phyloP scores from a whole-genome alignment of 495 filamentous ascomycete genomes.

The Achaetomiella virescens region DNA sequence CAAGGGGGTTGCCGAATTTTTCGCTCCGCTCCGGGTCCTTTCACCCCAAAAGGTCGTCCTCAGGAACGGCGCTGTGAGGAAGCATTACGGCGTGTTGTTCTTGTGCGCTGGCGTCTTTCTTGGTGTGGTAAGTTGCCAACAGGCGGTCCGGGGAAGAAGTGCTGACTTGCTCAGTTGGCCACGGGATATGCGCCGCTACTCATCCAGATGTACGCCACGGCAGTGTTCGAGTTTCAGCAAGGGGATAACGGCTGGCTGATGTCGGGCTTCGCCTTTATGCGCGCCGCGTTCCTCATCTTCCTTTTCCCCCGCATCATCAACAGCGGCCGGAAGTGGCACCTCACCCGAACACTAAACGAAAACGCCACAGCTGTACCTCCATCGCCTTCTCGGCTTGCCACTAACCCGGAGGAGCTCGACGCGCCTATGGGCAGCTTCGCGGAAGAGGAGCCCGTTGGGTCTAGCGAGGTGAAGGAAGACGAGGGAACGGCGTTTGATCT shows the following conservation, averaged over 20 bases:
- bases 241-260: constrained; percentile 49
- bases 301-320: constrained; percentile 51
- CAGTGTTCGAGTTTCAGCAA: constrained; percentile 48
- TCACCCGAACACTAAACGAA: constrained; percentile 7
- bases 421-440: constrained; percentile 35
- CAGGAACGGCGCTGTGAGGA: constrained; percentile 33
- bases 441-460: constrained; percentile 37
- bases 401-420: constrained; percentile 34
- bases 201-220: constrained; percentile 50
- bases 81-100: constrained; percentile 46
- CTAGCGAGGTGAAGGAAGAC: constrained; percentile 22
- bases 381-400: constrained; percentile 10
- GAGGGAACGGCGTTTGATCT: constrained; percentile 48
- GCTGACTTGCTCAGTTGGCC: constrained; percentile 32
- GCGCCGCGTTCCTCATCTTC: constrained; percentile 49
- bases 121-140: constrained; percentile 34
- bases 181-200: constrained; percentile 49
- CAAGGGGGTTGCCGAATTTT: constrained; percentile 39
- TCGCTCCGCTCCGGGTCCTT: constrained; percentile 49
- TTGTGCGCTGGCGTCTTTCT: constrained; percentile 51
- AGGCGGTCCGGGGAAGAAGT: neutral
- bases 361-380: neutral
- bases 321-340: constrained; percentile 41
- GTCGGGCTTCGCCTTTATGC: constrained; percentile 46
- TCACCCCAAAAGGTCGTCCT: constrained; percentile 41